These are phyloP conservation scores for Daphne laureola DNA, from an alignment of 441 rosid species.

Conservation along the genomic window DNA sequence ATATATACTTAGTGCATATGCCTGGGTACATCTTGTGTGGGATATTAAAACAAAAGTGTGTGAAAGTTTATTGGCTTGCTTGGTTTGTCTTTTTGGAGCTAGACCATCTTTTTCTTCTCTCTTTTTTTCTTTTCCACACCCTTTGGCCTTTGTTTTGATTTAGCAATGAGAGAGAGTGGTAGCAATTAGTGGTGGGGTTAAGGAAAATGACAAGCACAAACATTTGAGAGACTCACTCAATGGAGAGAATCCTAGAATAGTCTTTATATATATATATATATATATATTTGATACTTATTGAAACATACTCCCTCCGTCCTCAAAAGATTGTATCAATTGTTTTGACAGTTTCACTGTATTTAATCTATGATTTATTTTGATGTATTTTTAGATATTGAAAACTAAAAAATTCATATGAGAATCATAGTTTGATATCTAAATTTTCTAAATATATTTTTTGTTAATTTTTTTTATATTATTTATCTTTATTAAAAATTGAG, in stretches of 20 bases:
- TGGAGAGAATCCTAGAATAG: conserved; percentile 55
- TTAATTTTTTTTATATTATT: too few species aligned
- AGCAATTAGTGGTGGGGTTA: conserved; percentile 53
- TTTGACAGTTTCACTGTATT: too few species aligned
- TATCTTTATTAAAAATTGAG: too few species aligned
- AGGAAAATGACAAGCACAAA: conserved; percentile 39
- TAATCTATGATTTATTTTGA: too few species aligned
- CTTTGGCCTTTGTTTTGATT: conserved; percentile 24
- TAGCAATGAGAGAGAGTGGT: conserved; percentile 18
- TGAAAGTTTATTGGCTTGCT: conserved; percentile 29
- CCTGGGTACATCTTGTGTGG: conserved; percentile 39
- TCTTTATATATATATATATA: too few species aligned
- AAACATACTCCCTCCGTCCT: too few species aligned
- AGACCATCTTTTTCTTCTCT: conserved; percentile 19
- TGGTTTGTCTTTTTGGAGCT: conserved; percentile 42
- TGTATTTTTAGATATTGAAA: too few species aligned
- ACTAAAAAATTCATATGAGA: too few species aligned
- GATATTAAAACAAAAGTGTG: conserved; percentile 41
- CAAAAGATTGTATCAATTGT: too few species aligned
- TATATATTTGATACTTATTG: too few species aligned
- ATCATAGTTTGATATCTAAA: too few species aligned
- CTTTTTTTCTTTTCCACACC: conserved; percentile 25
- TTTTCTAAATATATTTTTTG: too few species aligned
- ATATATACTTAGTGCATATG: conserved; percentile 8
- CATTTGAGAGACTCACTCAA: conserved; percentile 16